Percentiles rank a stretch among this genome's conserved stretches.
phyloP scores from a whole-genome alignment of 2,329 filamentous ascomycete species.

The Aureobasidium melanogenum region DNA sequence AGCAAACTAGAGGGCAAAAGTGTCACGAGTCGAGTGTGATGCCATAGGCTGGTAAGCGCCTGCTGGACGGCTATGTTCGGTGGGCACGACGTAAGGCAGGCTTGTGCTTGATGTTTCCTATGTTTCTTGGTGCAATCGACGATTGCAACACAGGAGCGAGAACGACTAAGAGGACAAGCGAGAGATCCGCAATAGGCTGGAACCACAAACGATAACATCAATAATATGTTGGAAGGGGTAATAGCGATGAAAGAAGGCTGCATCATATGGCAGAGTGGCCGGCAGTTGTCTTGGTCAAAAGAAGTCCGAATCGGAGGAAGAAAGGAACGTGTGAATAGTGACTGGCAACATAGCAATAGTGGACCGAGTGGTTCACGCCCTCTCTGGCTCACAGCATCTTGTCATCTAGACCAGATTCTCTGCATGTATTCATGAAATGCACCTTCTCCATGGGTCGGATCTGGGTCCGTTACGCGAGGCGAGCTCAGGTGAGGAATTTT shows the following conservation, averaged over 20 bases:
- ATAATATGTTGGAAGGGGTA: not conserved
- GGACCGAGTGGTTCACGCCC: not conserved
- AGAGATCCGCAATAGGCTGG: not conserved
- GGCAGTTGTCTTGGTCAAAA: not conserved
- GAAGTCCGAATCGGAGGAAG: not conserved
- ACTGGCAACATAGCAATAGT: not conserved
- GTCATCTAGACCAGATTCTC: not conserved
- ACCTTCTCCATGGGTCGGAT: not conserved
- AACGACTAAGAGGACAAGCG: not conserved
- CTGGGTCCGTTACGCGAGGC: not conserved
- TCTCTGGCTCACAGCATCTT: not conserved
- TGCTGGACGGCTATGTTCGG: not conserved
- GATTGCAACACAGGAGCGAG: not conserved
- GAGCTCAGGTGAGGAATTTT: not conserved
- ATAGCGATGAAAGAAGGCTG: not conserved
- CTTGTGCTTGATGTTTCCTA: not conserved
- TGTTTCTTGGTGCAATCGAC: not conserved
- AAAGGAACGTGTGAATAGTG: not conserved
- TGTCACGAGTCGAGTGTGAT: conserved; percentile 2
- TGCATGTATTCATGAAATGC: not conserved
- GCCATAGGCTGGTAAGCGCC: not conserved
- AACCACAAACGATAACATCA: not conserved
- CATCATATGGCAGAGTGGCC: not conserved
- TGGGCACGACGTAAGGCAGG: not conserved
- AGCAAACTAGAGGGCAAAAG: not conserved